These are phyloP conservation scores for Pyracantha coccinea DNA, from an alignment of 331 rosid species.

Conservation along the genomic window DNA sequence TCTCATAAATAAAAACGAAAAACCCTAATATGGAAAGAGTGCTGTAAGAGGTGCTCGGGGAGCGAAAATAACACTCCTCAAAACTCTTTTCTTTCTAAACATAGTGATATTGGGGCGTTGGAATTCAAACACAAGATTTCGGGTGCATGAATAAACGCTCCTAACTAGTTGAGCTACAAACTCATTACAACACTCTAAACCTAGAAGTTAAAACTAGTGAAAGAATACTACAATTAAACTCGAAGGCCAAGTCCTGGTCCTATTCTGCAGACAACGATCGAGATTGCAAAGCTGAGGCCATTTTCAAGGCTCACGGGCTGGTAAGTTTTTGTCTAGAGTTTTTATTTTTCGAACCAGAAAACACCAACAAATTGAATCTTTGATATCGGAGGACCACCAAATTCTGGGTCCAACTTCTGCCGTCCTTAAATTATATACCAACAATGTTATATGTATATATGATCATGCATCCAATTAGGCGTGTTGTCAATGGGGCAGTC, in stretches of 20 bases:
- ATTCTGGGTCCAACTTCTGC: not conserved
- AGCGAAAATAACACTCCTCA: not conserved
- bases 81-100: not conserved
- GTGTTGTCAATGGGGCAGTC: not conserved
- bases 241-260: not conserved
- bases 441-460: not conserved
- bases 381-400: constrained; percentile 4
- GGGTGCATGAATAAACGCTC: no score
- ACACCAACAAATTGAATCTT: no score
- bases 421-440: not conserved
- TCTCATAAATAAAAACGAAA: no score
- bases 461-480: not conserved
- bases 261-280: not conserved
- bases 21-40: not conserved
- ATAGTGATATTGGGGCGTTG: no score
- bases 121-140: no score
- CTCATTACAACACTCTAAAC: no score
- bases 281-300: not conserved
- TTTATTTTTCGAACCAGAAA: no score
- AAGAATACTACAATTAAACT: no score
- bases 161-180: no score
- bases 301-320: constrained; percentile 1
- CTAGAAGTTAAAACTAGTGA: no score
- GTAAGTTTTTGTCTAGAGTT: not conserved
- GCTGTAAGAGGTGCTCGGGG: not conserved